Percentiles rank a stretch among this genome's conserved stretches.
Evolutionary conservation across 164 flowering plant genomes (phyloP).

Genomic region (Sextonia rubra): DNA sequence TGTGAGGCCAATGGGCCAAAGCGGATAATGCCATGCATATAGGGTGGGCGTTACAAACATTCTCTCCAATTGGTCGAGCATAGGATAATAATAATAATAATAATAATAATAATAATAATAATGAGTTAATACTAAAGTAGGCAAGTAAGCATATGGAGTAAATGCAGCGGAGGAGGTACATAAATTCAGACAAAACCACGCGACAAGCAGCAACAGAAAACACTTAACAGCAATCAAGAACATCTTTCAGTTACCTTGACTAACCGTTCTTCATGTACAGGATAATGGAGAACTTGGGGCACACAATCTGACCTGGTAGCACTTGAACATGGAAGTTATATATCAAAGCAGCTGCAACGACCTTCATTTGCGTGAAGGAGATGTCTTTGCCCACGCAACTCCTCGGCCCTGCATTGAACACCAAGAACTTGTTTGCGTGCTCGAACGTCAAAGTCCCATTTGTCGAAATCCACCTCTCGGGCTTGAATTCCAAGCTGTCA

Average conservation of each 20-base stretch:
- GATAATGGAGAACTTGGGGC: conserved; percentile 20
- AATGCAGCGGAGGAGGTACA: too few species aligned
- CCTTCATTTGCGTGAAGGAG: conserved; percentile 40
- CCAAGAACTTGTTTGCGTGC: conserved; percentile 30
- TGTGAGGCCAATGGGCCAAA: too few species aligned
- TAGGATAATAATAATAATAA: too few species aligned
- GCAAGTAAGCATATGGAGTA: too few species aligned
- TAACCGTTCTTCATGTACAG: conserved; percentile 45
- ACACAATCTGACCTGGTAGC: conserved; percentile 27
- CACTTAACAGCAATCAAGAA: neutral
- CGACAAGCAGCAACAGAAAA: too few species aligned
- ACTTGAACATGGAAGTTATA: conserved; percentile 23
- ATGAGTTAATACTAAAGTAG: too few species aligned
- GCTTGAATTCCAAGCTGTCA: conserved; percentile 46
- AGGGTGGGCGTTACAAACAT: too few species aligned
- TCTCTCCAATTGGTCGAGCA: too few species aligned
- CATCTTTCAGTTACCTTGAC: conserved; percentile 21
- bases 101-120: too few species aligned
- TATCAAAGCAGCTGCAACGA: conserved; percentile 27
- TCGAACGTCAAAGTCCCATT: conserved; percentile 20
- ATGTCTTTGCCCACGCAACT: conserved; percentile 39
- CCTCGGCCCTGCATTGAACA: conserved; percentile 47
- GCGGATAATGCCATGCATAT: too few species aligned
- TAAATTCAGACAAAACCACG: too few species aligned
- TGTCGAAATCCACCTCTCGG: conserved; percentile 48